These are phyloP conservation scores for Pythium folliculosum DNA, from an alignment of 352 stramenopile genomes.

Conservation along the genomic window DNA sequence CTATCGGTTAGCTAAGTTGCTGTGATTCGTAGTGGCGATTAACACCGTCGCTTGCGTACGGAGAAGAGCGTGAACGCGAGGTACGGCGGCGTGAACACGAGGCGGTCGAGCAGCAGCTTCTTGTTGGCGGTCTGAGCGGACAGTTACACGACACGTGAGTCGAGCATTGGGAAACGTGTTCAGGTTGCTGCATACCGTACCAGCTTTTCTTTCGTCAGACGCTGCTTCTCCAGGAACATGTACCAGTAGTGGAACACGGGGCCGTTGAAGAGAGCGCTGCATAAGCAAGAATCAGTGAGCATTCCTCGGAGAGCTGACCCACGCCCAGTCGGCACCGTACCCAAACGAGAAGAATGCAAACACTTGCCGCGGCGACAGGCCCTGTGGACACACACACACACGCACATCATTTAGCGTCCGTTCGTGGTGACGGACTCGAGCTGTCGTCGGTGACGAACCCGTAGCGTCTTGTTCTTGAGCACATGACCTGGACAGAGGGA, in stretches of 20 bases:
- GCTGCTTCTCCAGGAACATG: slow-evolving; percentile 61
- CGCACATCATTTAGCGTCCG: no score
- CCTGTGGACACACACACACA: slow-evolving; percentile 28
- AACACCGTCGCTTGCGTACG: slow-evolving; percentile 23
- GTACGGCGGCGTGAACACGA: slow-evolving; percentile 69
- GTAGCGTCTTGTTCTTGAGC: slow-evolving; percentile 69
- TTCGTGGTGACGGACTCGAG: no score
- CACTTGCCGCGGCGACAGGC: slow-evolving; percentile 64
- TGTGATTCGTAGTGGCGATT: neutral
- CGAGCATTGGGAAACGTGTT: neutral
- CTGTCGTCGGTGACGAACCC: slow-evolving; percentile 29
- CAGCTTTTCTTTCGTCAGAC: slow-evolving; percentile 65
- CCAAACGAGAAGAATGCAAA: slow-evolving; percentile 72
- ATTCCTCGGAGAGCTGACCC: no score
- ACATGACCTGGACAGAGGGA: slow-evolving; percentile 43
- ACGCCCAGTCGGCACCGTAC: slow-evolving; percentile 23
- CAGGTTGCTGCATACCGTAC: slow-evolving; percentile 20
- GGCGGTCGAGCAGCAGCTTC: slow-evolving; percentile 68
- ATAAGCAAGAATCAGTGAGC: neutral
- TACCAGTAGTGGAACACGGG: slow-evolving; percentile 77
- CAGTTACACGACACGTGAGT: neutral
- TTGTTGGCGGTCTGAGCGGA: slow-evolving; percentile 61
- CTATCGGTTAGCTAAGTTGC: neutral
- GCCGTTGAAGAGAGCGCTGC: slow-evolving; percentile 53
- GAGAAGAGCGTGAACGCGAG: slow-evolving; percentile 72